Evolutionary conservation across 495 filamentous ascomycete species (phyloP).

Genomic region (Cudoniella acicularis): DNA sequence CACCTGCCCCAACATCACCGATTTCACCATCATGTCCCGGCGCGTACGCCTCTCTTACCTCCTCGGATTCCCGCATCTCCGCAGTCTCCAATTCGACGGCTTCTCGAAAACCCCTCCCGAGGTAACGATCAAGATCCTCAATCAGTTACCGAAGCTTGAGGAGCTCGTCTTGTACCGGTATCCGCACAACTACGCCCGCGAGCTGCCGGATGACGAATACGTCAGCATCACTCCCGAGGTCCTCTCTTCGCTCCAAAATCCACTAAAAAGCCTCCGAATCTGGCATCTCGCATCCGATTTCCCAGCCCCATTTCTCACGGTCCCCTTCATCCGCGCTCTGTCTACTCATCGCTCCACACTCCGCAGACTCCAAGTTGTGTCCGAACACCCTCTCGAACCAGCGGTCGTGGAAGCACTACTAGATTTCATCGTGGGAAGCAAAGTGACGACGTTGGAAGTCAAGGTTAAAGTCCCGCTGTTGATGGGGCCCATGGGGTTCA

Average conservation of each 20-base stretch:
- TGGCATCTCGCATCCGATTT: neutral
- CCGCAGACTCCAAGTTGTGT: neutral
- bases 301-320: neutral
- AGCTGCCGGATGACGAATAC: neutral
- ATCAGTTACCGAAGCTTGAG: neutral
- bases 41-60: neutral
- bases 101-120: neutral
- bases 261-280: neutral
- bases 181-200: neutral
- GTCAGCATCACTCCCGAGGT: neutral
- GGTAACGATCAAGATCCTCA: neutral
- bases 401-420: neutral
- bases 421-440: neutral
- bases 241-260: neutral
- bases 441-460: neutral
- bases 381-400: neutral
- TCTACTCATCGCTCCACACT: neutral
- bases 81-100: neutral
- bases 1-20: neutral
- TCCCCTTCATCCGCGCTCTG: neutral
- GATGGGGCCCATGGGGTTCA: neutral
- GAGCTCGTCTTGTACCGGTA: neutral
- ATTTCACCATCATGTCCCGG: neutral
- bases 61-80: neutral
- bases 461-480: neutral